Base-by-base conservation (phyloP, 441 rosid species). In the Omphalea diandra region DNA sequence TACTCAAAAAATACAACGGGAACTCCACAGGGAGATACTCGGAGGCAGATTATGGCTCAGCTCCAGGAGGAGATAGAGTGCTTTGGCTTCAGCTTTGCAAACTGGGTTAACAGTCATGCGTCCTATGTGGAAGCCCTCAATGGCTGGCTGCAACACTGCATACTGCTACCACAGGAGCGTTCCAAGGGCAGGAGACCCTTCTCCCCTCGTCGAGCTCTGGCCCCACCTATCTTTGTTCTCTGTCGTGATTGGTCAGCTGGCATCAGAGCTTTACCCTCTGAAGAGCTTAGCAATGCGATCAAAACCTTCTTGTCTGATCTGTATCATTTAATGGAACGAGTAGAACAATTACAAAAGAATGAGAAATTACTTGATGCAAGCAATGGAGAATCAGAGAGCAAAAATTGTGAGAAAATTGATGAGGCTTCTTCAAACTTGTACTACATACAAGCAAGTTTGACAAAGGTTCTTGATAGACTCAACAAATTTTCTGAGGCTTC, bases 401-500 rank as follows among this genome's bases (percentile, higher is more conserved):
- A 74, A 66, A 84, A 79, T 29, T n/a, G 54, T 33, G 89, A 75
- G 50, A 81, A 75, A 74, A 80, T 63, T 18, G 78, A 73, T 11
- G 80, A 72, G 4, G 61, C 67, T 5, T 77, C 86, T 14, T 81
- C 90, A 7, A 85, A 80, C 78, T 70, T 84, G 78, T 68, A 84
- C 63, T 81, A 71, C 67, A 72, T 94, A 40, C 97, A 90, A 55
- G 66, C 83, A 5, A 85, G 97, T 67, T 78, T 94, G 80, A 80
- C 83, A 15, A 90, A 84, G 76, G 87, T 94, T 63, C 90, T 94
- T 7, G 97, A 94, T n/a, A 82, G 86, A 57, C 75, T 94, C 67
- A 85, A 83, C 71, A 91, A 86, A 78, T 94, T 82, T 76, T 90
- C 97, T 0, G 98, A 94, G 85, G 97, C 88, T 33, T 90, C 97